A percentile compares a stretch with the other conserved stretches of the same genome.
Conservation (phyloP, 768 basidiomycete species). For the Termitomyces heimii region DNA sequence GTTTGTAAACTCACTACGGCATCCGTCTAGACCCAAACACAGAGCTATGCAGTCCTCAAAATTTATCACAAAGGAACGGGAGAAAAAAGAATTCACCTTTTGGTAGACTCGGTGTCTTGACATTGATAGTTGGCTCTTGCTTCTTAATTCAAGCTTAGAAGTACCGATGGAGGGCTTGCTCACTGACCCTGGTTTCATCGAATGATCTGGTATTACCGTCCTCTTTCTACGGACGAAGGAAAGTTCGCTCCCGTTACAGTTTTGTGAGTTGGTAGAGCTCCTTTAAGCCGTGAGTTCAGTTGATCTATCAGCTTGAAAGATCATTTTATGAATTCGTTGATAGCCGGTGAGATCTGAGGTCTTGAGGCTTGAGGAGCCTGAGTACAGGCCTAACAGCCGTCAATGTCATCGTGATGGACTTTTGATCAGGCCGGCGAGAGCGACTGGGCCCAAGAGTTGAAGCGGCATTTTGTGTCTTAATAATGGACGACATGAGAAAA, state of each 20-base stretch:
- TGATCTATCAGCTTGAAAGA: no score
- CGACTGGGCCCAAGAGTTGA: background rate
- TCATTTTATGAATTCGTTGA: background rate
- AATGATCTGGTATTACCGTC: background rate
- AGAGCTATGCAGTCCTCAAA: no score
- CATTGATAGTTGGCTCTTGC: background rate
- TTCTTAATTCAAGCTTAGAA: background rate
- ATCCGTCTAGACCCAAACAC: no score
- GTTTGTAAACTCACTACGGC: no score
- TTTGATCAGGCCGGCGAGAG: background rate
- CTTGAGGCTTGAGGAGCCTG: background rate
- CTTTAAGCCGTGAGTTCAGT: no score
- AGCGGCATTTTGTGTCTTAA: background rate
- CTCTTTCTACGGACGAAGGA: background rate
- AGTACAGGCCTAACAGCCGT: background rate
- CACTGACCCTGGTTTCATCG: background rate
- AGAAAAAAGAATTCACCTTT: background rate
- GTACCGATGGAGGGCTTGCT: background rate
- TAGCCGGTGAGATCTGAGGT: background rate
- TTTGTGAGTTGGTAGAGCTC: no score
- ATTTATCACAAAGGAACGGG: no score
- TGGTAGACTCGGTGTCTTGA: background rate
- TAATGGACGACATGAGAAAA: background rate
- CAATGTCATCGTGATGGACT: no score
- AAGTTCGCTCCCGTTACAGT: background rate